Base-by-base conservation (phyloP, 2,329 filamentous ascomycete genomes). In the Bipolaris bicolor region DNA sequence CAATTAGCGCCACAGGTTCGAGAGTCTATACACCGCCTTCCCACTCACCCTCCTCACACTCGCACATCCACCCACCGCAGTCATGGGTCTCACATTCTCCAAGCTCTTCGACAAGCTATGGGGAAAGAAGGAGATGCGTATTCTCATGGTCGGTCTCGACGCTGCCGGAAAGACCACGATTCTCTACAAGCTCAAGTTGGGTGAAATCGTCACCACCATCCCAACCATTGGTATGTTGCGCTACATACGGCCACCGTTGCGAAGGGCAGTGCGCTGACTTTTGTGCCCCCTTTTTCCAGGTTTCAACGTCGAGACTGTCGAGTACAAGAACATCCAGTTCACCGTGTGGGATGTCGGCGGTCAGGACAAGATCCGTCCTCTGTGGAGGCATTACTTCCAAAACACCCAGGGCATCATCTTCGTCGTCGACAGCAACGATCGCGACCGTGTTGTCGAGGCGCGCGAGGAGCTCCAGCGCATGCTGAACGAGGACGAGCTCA, bases 251-350 rank as follows among this genome's bases (percentile, higher is more conserved):
- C 49, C 41, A 52, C 13, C 9, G 9, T 11, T 44, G 49, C 39
- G 34, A 20, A 34, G n/a, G 43, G 45, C 37, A 51, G 54, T 49
- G 61, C 62, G 67, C 72, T 76, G 62, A 76, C 66, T 52, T 49
- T 16, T 36, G 40, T 36, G 40, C 40, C 20, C 39, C 51, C 52
- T 22, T 20, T 7, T 7, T 40, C 48, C 68, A 82, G 81, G 94
- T 69, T 98, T 98, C 86, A 98, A 98, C 85, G 95, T 98, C 79
- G 94, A 98, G 84, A 96, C 92, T 4, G 93, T 98, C 72, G 96
- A 93, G 68, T 97, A 97, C 84, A 97, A 97, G 86, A 98, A 98
- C 79, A 93, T 97, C 80, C 96, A 97, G 81, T 98, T 98, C 84
- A 98, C 96, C 73, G 94, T 98, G 63, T 98, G 94, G 94, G 94